Evolutionary conservation across 1,284 basidiomycete genomes (phyloP).

Genomic region (Leccinum subspadiceum): DNA sequence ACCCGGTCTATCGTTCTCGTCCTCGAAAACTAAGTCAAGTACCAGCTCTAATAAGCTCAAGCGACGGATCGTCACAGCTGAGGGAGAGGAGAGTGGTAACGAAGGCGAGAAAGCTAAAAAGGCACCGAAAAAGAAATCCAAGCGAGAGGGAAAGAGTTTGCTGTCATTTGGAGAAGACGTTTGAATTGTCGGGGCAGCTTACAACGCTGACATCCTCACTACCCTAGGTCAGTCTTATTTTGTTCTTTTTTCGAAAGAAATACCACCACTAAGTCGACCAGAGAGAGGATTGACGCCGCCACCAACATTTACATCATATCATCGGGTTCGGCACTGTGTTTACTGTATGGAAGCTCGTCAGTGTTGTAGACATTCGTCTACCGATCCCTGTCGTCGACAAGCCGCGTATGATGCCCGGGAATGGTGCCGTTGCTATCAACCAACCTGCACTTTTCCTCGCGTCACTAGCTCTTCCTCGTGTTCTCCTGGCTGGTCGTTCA

Average conservation of each 20-base stretch:
- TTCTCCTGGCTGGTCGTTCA: constrained; percentile 4
- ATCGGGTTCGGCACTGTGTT: neutral
- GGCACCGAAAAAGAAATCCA: constrained; percentile 44
- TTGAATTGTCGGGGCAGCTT: constrained; percentile 6
- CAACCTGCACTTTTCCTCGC: constrained; percentile 9
- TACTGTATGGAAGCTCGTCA: neutral
- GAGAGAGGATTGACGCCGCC: neutral
- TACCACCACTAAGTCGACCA: neutral
- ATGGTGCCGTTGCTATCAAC: constrained; percentile 11
- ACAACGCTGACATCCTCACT: neutral
- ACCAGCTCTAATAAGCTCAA: constrained; percentile 36
- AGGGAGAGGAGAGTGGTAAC: constrained; percentile 31
- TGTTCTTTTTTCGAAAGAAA: neutral
- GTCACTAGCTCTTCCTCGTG: constrained; percentile 10
- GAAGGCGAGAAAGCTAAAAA: constrained; percentile 28
- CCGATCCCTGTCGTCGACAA: neutral
- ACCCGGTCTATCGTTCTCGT: constrained; percentile 44
- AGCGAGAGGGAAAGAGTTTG: constrained; percentile 49
- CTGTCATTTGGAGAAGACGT: constrained; percentile 56
- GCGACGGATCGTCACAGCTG: constrained; percentile 39
- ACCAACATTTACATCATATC: neutral
- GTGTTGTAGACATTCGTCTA: constrained; percentile 1
- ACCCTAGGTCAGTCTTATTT: constrained; percentile 5
- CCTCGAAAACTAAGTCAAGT: constrained; percentile 27
- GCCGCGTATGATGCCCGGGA: constrained; percentile 1